Percentiles rank a stretch among this genome's conserved stretches.
phyloP scores from a whole-genome alignment of 148 eudicot genomes.

The Beta vulgaris region DNA sequence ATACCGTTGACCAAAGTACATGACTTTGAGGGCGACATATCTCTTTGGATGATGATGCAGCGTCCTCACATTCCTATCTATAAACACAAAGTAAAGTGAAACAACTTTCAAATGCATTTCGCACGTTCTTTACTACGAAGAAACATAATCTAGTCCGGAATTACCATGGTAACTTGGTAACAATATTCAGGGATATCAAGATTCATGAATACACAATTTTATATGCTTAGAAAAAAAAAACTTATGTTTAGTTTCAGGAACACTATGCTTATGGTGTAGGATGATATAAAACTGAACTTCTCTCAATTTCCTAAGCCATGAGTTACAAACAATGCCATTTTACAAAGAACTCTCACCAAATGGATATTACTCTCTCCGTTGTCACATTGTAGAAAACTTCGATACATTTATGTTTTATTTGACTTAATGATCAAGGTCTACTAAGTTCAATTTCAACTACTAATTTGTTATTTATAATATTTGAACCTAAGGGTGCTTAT shows the following conservation, averaged over 20 bases:
- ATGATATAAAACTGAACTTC: not conserved
- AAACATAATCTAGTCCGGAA: not conserved
- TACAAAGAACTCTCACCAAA: no score
- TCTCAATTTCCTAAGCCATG: not conserved
- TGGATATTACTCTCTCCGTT: no score
- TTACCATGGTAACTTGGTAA: not conserved
- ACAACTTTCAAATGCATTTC: not conserved
- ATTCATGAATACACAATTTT: not conserved
- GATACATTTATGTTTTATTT: no score
- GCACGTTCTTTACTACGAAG: not conserved
- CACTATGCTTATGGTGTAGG: not conserved
- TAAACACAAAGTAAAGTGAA: constrained; percentile 8
- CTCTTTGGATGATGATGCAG: constrained; percentile 48
- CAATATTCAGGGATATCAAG: not conserved
- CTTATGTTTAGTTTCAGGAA: not conserved
- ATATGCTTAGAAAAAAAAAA: not conserved
- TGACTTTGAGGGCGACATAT: constrained; percentile 73
- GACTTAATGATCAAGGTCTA: no score
- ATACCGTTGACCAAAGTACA: constrained; percentile 97
- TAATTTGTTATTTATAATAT: no score
- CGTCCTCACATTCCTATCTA: constrained; percentile 36
- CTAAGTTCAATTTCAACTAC: no score
- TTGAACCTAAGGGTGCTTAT: no score
- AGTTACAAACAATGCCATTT: no score
- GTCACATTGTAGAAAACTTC: no score